Conservation (phyloP, 371 early-diverging fungal species). For the Mucor circinelloides region DNA sequence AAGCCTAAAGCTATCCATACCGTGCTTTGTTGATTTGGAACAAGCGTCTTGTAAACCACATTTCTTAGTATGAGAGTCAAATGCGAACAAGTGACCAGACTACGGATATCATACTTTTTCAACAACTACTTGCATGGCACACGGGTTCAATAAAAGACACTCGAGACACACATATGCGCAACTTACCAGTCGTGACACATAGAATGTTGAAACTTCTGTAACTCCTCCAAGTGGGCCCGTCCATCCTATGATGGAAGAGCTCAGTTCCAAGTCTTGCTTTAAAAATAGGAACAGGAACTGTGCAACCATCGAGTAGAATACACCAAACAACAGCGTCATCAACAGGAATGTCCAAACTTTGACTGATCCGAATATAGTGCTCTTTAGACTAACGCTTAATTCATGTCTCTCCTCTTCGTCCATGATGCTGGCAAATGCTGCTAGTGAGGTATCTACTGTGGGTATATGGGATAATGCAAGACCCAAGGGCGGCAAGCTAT, state of each 20-base stretch:
- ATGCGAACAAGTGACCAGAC: constrained; percentile 33
- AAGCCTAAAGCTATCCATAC: constrained; percentile 26
- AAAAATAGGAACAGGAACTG: constrained; percentile 45
- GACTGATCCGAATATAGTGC: constrained; percentile 21
- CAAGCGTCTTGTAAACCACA: constrained; percentile 28
- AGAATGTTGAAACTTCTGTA: constrained; percentile 46
- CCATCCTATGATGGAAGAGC: constrained; percentile 41
- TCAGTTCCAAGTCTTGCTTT: constrained; percentile 35
- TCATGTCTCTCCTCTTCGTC: constrained; percentile 12
- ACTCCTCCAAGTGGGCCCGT: constrained; percentile 50
- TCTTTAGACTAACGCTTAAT: not conserved
- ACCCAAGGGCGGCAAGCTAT: constrained; percentile 44
- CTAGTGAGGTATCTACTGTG: constrained; percentile 44
- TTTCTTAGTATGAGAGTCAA: constrained; percentile 32
- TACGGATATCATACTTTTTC: constrained; percentile 29
- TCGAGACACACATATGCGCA: not conserved
- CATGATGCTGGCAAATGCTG: constrained; percentile 33
- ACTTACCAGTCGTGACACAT: constrained; percentile 41
- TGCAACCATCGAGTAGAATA: constrained; percentile 46
- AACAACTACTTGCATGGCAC: constrained; percentile 18
- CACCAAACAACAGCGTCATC: constrained; percentile 39
- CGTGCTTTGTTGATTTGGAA: constrained; percentile 24
- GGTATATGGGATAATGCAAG: constrained; percentile 50
- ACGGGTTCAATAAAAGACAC: not conserved
- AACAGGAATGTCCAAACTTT: constrained; percentile 39